These are phyloP conservation scores for Lachancea quebecensis DNA, from an alignment of 805 yeast genomes.

Conservation along the genomic window DNA sequence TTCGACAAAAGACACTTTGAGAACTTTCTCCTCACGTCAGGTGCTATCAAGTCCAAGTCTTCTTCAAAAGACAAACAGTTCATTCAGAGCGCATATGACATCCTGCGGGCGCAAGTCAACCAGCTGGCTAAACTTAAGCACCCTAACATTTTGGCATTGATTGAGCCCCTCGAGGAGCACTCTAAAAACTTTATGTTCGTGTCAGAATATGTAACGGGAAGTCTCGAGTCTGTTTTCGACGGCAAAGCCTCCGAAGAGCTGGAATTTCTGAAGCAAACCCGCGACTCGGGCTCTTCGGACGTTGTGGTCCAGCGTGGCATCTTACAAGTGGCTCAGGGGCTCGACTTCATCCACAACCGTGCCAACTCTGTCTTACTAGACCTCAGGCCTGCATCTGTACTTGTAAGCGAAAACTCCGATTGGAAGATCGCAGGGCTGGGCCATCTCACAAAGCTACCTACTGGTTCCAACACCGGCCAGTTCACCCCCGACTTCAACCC, in stretches of 20 bases:
- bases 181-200: constrained; percentile 73
- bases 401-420: constrained; percentile 78
- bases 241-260: constrained; percentile 22
- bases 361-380: constrained; percentile 73
- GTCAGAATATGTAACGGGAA: constrained; percentile 66
- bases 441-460: constrained; percentile 38
- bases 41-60: constrained; percentile 39
- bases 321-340: constrained; percentile 66
- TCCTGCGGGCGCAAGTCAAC: constrained; percentile 59
- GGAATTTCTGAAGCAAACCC: constrained; percentile 20
- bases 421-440: constrained; percentile 88
- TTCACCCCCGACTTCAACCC: constrained; percentile 69
- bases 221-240: constrained; percentile 40
- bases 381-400: constrained; percentile 67
- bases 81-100: constrained; percentile 55
- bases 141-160: constrained; percentile 75
- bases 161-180: constrained; percentile 88
- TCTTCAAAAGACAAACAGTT: constrained; percentile 37
- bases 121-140: constrained; percentile 79
- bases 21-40: constrained; percentile 42
- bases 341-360: constrained; percentile 74
- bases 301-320: constrained; percentile 75
- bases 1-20: constrained; percentile 78
- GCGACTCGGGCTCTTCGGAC: constrained; percentile 46
- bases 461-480: constrained; percentile 48